Evolutionary conservation across 805 yeast genomes (phyloP), one percentile per base, ranked within the genome.

Genomic region (Kregervanrija pseudodelftensis): DNA sequence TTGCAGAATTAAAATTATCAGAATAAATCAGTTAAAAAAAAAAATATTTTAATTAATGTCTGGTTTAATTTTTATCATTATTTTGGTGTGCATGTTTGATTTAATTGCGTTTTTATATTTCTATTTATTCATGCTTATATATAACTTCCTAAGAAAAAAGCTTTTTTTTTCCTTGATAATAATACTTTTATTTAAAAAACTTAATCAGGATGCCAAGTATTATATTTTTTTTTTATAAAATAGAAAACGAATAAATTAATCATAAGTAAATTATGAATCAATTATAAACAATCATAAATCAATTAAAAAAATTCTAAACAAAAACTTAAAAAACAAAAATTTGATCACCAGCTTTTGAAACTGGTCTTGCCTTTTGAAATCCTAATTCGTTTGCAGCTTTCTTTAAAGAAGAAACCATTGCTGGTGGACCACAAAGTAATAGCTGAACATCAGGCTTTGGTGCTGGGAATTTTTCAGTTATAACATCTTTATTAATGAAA

Each of bases 341-440:
- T 69, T 86, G 91, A 67, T 90, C 96, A 47, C 87, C 95, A 61
- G 86, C 76, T 67, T 89, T 88, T 39, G 95, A 81, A 38, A 90
- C 85, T 5, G 95, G 93, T 66, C 80, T 84, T 41, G 96, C 88
- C 74, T 88, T 88, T 41, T 75, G 74, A 66, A 66, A 90, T 12
- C 96, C 96, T 54, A 89, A 72, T 37, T 68, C 68, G 22, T 75
- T 74, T 36, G 91, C 86, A 45, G 82, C 84, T 69, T 79, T 86
- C 72, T 88, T 90, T 63, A 86, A 75, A 48, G 90, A 83, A 48
- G 85, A 75, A 39, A 83, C 80, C 96, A 90, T 85, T 50, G 91
- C 89, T 49, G 95, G 95, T 40, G 97, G 97, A 38, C 96, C 98
- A 68, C 97, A 90, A 45, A 90, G 66, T 59, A 91, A 77, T 54